Evolutionary conservation across 345 rosid species (phyloP).

Genomic region (Heritiera fomes): DNA sequence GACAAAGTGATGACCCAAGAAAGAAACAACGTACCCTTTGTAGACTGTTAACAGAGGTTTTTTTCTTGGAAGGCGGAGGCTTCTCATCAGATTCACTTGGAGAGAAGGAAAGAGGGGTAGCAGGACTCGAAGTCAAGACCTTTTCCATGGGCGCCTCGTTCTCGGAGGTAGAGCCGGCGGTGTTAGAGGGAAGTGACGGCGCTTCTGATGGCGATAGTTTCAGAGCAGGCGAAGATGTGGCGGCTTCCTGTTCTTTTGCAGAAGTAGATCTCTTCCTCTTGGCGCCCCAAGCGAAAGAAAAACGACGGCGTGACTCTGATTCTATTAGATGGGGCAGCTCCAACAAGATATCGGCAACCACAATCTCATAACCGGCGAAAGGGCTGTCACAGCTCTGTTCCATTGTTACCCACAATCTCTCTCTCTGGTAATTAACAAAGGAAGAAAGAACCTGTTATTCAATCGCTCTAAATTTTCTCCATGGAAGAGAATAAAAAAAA

Average conservation of each 20-base stretch:
- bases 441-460: neutral
- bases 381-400: neutral
- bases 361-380: constrained; percentile 9
- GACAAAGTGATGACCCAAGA: neutral
- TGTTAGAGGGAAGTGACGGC: neutral
- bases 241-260: neutral
- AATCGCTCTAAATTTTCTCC: neutral
- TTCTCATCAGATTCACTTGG: constrained; percentile 44
- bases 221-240: neutral
- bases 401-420: neutral
- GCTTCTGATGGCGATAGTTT: neutral
- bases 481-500: neutral
- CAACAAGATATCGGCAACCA: constrained; percentile 30
- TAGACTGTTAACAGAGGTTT: constrained; percentile 20
- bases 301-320: constrained; percentile 10
- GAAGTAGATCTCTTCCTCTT: constrained; percentile 33
- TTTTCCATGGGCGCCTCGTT: constrained; percentile 4
- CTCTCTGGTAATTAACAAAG: neutral
- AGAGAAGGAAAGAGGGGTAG: constrained; percentile 38
- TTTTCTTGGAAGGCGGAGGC: constrained; percentile 27
- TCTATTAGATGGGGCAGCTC: constrained; percentile 25
- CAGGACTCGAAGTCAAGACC: constrained; percentile 36
- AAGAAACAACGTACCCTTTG: constrained; percentile 26
- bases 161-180: constrained; percentile 1
- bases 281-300: constrained; percentile 31